A percentile compares a stretch with the other conserved stretches of the same genome.
Evolutionary conservation across 306 rosid species (phyloP).

Genomic region (Fragaria nilgerrensis): DNA sequence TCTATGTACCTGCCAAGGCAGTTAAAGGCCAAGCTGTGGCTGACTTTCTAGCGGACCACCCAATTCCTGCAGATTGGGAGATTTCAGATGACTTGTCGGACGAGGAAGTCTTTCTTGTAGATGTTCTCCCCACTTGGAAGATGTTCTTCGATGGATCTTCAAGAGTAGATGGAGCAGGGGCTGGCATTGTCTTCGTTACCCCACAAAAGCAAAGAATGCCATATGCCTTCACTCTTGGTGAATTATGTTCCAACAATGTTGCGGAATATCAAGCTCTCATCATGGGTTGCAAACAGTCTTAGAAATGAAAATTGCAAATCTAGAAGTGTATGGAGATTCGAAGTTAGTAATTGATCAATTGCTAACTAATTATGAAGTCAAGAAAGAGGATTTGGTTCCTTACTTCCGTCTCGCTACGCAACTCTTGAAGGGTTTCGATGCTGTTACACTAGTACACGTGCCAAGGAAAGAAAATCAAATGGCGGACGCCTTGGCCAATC

Average conservation of each 20-base stretch:
- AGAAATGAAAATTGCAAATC: not conserved
- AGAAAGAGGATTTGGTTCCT: not conserved
- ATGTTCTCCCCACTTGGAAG: no score
- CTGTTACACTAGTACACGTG: fast-evolving
- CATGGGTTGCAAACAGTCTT: not conserved
- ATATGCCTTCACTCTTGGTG: not conserved
- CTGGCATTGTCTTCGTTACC: no score
- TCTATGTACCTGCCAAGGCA: no score
- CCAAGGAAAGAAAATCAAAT: not conserved
- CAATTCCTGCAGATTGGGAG: no score
- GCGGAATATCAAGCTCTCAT: not conserved
- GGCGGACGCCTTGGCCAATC: not conserved
- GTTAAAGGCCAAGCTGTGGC: no score
- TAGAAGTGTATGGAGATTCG: not conserved
- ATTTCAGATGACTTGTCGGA: no score
- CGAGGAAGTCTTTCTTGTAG: no score
- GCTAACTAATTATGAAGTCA: not conserved
- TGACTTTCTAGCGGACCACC: no score
- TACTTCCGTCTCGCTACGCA: not conserved
- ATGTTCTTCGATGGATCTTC: no score
- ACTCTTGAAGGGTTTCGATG: not conserved
- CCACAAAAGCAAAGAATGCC: no score
- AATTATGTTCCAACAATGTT: no score
- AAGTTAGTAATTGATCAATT: not conserved
- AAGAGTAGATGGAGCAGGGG: no score